Percentiles rank a stretch among this genome's conserved stretches.
phyloP scores from a whole-genome alignment of 2,329 filamentous ascomycete species.

The Fusarium sp. region DNA sequence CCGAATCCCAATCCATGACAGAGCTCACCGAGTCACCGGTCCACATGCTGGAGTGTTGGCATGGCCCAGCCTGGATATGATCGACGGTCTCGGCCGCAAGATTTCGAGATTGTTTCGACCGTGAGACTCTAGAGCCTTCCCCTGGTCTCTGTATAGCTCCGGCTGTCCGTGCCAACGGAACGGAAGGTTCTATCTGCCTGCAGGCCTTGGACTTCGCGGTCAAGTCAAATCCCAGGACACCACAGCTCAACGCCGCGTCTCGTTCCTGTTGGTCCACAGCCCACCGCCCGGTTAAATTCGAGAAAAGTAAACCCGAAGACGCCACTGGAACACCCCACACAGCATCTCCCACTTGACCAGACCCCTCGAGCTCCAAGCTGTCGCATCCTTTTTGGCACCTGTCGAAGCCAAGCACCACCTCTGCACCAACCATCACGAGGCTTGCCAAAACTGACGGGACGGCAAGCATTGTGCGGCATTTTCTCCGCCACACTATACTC shows the following conservation, averaged over 20 bases:
- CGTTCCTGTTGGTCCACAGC: constrained; percentile 22
- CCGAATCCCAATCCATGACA: constrained; percentile 14
- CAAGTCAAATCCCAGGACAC: constrained; percentile 26
- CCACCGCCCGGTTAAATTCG: constrained; percentile 19
- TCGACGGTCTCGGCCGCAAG: constrained; percentile 28
- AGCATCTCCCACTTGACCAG: background rate
- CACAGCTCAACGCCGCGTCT: constrained; percentile 23
- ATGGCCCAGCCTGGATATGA: constrained; percentile 33
- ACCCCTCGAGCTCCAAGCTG: constrained; percentile 6
- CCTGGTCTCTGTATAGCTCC: constrained; percentile 11
- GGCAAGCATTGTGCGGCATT: constrained; percentile 30
- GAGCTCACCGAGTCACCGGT: constrained; percentile 34
- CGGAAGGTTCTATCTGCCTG: constrained; percentile 6
- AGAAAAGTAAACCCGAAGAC: constrained; percentile 4
- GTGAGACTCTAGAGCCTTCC: constrained; percentile 15
- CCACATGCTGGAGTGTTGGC: constrained; percentile 25
- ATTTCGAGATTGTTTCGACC: constrained; percentile 5
- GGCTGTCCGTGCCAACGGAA: background rate
- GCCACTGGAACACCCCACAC: constrained; percentile 1
- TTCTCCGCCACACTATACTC: constrained; percentile 14
- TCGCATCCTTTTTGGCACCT: background rate
- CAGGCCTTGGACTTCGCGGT: constrained; percentile 12
- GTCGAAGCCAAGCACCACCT: constrained; percentile 3
- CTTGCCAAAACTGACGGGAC: background rate
- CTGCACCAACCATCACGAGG: constrained; percentile 23